Conservation (phyloP, 2,329 filamentous ascomycete genomes). For the Apiospora kogelbergensis region DNA sequence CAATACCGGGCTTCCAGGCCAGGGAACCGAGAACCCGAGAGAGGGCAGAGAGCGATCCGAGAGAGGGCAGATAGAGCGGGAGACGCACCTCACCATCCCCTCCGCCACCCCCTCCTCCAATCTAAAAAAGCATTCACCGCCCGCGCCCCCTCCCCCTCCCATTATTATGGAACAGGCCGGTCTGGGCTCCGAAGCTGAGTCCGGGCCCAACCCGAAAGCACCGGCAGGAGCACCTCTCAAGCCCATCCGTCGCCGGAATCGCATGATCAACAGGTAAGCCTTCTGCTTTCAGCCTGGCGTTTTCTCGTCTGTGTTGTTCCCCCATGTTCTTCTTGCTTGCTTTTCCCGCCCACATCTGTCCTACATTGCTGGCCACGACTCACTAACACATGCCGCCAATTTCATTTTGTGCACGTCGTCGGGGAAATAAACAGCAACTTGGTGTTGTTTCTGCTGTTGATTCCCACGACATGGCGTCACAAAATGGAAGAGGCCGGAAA, state of each 20-base stretch:
- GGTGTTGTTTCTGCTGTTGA: background rate
- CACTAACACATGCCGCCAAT: background rate
- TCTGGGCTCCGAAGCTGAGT: constrained; percentile 22
- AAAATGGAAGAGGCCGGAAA: background rate
- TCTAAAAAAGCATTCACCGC: background rate
- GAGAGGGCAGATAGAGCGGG: background rate
- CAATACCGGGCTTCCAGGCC: constrained; percentile 17
- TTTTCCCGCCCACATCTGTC: background rate
- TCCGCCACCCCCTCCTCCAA: background rate
- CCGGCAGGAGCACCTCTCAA: constrained; percentile 26
- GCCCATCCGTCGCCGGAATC: constrained; percentile 58
- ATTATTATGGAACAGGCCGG: constrained; percentile 24
- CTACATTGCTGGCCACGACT: background rate
- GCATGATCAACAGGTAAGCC: constrained; percentile 62
- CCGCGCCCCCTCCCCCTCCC: too few relatives aligned
- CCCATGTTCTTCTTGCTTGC: background rate
- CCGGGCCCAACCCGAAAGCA: constrained; percentile 22
- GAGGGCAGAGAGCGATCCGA: background rate
- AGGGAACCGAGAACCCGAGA: background rate
- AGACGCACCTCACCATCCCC: background rate
- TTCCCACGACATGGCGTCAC: background rate
- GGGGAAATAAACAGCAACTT: background rate
- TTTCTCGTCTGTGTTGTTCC: background rate
- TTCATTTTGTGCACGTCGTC: background rate
- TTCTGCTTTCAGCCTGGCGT: constrained; percentile 3